These are phyloP conservation scores for Sapria himalayana DNA, from an alignment of 345 rosid genomes.

Conservation along the genomic window DNA sequence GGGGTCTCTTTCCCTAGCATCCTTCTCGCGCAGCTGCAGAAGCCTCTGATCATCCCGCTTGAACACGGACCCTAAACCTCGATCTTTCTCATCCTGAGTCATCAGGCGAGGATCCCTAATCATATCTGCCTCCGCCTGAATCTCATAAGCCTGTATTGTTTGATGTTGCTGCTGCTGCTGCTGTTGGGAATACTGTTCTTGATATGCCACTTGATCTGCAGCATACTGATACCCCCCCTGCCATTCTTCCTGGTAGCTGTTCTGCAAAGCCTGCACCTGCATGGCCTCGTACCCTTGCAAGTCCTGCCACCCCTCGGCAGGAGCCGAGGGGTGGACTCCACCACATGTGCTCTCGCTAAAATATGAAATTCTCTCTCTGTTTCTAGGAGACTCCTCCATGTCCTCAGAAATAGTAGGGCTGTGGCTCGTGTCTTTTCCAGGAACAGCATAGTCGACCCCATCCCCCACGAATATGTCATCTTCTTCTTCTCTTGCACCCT, in stretches of 20 bases:
- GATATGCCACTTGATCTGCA: slow-evolving; percentile 63
- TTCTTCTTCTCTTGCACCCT: slow-evolving; percentile 42
- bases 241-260: slow-evolving; percentile 75
- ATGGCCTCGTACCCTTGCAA: slow-evolving; percentile 53
- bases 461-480: slow-evolving; percentile 86
- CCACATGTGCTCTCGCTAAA: slow-evolving; percentile 63
- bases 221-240: slow-evolving; percentile 76
- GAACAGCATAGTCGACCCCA: slow-evolving; percentile 53
- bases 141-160: slow-evolving; percentile 22
- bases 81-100: slow-evolving; percentile 97
- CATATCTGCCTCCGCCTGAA: slow-evolving; percentile 22
- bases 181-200: slow-evolving; percentile 64
- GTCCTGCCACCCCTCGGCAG: slow-evolving; percentile 66
- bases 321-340: slow-evolving; percentile 49
- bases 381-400: slow-evolving; percentile 96
- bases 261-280: slow-evolving; percentile 52
- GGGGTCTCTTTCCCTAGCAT: slow-evolving; percentile 87
- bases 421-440: slow-evolving; percentile 54
- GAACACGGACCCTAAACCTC: slow-evolving; percentile 94
- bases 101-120: slow-evolving; percentile 63
- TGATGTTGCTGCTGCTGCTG: slow-evolving; percentile 37
- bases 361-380: slow-evolving; percentile 51
- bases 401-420: slow-evolving; percentile 96
- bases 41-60: slow-evolving; percentile 95
- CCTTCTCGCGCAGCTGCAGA: slow-evolving; percentile 76